Evolutionary conservation across 2,329 filamentous ascomycete genomes (phyloP), one percentile per base, ranked within the genome.

Genomic region (Xylariaceae sp.): DNA sequence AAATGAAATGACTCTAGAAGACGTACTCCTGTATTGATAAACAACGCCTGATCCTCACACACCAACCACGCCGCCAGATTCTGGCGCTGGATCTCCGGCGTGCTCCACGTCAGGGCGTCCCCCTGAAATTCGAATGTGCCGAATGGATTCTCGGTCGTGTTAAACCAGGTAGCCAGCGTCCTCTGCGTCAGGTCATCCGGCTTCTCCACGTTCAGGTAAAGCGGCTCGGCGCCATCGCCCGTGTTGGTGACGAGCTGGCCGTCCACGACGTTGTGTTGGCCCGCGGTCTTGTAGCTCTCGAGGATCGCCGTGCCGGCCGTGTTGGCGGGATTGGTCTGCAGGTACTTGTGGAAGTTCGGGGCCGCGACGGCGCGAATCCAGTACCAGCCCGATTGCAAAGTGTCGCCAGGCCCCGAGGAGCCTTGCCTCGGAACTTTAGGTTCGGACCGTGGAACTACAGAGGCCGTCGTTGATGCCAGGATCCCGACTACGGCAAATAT

Each of bases 1-100:
- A 26, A 9, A 26, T 4, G 23, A 26, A 26, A 26, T n/a, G n/a
- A 26, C 23, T 4, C 4, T 26, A 26, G 23, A 26, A n/a, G n/a
- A 4, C 23, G 23, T 4, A 4, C 23, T 0, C 84, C 83, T 52
- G 85, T 75, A 64, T 86, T 86, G 64, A 86, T 77, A 64, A 81
- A 85, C 59, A 86, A 61, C 44, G 65, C 67, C 70, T 82, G 78
- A 5, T 74, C 73, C 44, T 71, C 73, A 59, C 82, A 87, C 50
- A 86, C 83, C 60, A 84, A 77, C 82, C 83, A 87, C 1, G 84
- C 83, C 19, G 78, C 80, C 44, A 76, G 65, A 65, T 86, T 87
- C 48, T 81, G 82, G 37, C 83, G 69, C 47, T 72, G 70, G 32
- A 86, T 70, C 20, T 75, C 77, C 1, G 75, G 66, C 14, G 74